Evolutionary conservation across 2,329 filamentous ascomycete genomes (phyloP).

Genomic region (Talaromyces sp.): DNA sequence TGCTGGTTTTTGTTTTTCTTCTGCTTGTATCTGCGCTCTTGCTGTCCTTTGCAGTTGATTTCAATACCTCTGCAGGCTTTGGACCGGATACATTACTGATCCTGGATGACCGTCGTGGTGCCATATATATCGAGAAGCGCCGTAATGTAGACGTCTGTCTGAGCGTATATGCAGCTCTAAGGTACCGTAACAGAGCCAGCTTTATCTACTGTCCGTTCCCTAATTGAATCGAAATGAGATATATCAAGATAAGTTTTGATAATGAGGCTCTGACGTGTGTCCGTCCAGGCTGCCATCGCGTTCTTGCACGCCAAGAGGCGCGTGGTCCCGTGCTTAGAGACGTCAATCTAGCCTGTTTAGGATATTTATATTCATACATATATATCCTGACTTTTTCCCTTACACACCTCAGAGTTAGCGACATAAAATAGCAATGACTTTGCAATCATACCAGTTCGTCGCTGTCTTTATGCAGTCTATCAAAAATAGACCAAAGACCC

Average conservation of each 20-base stretch:
- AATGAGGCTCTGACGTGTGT: not conserved
- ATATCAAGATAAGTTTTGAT: not conserved
- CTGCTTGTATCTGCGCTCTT: conserved; percentile 22
- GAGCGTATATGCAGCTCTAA: not conserved
- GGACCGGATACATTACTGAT: conserved; percentile 33
- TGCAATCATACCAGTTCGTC: no score
- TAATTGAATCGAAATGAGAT: not conserved
- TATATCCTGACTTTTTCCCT: not conserved
- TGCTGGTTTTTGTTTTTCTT: conserved; percentile 22
- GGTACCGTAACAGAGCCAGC: conserved; percentile 2
- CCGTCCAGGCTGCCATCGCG: conserved; percentile 2
- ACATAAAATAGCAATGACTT: no score
- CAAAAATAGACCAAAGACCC: not conserved
- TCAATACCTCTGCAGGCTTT: conserved; percentile 18
- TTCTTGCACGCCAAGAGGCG: conserved; percentile 7
- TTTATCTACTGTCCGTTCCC: not conserved
- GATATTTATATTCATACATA: not conserved
- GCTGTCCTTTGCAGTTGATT: not conserved
- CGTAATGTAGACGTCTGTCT: not conserved
- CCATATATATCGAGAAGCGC: conserved; percentile 37
- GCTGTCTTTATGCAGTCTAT: no score
- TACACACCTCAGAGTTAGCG: no score
- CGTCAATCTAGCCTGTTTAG: conserved; percentile 15
- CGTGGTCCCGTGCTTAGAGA: conserved; percentile 13
- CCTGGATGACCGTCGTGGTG: conserved; percentile 52